phyloP scores from a whole-genome alignment of 257 asterid genomes.

The Knoxia roxburghii region DNA sequence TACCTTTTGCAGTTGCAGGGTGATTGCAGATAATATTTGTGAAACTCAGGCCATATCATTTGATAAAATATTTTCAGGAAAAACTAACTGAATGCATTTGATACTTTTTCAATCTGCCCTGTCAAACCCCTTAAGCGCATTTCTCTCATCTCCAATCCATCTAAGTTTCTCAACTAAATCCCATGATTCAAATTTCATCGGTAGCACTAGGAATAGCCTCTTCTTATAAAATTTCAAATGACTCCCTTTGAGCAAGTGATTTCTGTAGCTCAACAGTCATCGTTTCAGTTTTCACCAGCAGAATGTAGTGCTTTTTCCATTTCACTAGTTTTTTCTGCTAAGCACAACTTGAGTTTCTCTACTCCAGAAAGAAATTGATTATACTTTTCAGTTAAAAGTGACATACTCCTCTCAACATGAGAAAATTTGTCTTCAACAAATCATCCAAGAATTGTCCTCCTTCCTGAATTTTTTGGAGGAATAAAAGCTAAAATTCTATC shows the following conservation, averaged over 20 bases:
- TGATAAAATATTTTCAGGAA: conserved; percentile 58
- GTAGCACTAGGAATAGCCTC: conserved; percentile 28
- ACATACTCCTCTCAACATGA: conserved; percentile 47
- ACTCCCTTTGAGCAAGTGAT: conserved; percentile 58
- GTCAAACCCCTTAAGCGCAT: conserved; percentile 44
- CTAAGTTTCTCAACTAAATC: conserved; percentile 56
- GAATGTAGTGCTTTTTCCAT: conserved; percentile 62
- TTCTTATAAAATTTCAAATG: conserved; percentile 51
- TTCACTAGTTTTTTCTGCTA: conserved; percentile 71
- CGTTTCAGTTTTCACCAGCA: conserved; percentile 46
- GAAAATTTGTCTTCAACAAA: conserved; percentile 46
- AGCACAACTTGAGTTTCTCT: conserved; percentile 44
- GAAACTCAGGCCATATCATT: conserved; percentile 51
- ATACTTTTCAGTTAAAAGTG: conserved; percentile 44
- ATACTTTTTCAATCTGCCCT: conserved; percentile 42
- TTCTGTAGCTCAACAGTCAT: conserved; percentile 54
- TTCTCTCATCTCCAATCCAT: conserved; percentile 64
- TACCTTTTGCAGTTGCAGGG: too few relatives aligned
- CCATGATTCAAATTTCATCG: conserved; percentile 40
- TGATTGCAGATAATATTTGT: too few relatives aligned
- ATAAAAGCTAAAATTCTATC: conserved; percentile 51
- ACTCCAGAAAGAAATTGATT: conserved; percentile 47
- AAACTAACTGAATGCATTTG: conserved; percentile 38
- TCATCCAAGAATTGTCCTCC: conserved; percentile 43
- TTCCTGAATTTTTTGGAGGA: conserved; percentile 31